phyloP scores from a whole-genome alignment of 73 alveolate genomes.

The Tetrahymena thermophila region DNA sequence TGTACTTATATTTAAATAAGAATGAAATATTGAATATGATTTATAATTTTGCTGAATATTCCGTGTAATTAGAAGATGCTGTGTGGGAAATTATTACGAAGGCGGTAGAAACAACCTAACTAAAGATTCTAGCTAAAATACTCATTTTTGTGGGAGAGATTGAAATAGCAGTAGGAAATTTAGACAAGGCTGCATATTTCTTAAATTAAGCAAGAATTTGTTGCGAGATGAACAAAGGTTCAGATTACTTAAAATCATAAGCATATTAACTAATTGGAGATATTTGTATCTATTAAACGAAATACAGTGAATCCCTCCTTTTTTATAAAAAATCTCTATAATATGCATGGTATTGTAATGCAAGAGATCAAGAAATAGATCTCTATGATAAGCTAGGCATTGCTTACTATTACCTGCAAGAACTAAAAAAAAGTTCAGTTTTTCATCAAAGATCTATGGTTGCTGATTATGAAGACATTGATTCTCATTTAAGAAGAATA shows the following conservation, averaged over 20 bases:
- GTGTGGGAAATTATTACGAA: neutral
- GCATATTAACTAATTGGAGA: neutral
- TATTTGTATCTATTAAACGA: neutral
- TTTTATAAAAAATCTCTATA: neutral
- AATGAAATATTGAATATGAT: neutral
- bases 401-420: neutral
- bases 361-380: neutral
- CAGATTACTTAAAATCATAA: neutral
- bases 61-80: neutral
- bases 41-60: neutral
- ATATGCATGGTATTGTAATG: neutral
- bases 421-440: neutral
- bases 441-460: neutral
- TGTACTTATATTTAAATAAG: neutral
- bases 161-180: neutral
- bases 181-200: neutral
- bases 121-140: neutral
- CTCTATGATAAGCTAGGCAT: neutral
- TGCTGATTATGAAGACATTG: neutral
- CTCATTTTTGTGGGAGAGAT: neutral
- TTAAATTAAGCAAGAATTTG: neutral
- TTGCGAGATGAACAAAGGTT: neutral
- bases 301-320: neutral
- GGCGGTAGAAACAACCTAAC: neutral
- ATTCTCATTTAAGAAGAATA: neutral